These are phyloP conservation scores for Lichina pygmaea DNA, from an alignment of 495 filamentous ascomycete genomes.

Conservation along the genomic window DNA sequence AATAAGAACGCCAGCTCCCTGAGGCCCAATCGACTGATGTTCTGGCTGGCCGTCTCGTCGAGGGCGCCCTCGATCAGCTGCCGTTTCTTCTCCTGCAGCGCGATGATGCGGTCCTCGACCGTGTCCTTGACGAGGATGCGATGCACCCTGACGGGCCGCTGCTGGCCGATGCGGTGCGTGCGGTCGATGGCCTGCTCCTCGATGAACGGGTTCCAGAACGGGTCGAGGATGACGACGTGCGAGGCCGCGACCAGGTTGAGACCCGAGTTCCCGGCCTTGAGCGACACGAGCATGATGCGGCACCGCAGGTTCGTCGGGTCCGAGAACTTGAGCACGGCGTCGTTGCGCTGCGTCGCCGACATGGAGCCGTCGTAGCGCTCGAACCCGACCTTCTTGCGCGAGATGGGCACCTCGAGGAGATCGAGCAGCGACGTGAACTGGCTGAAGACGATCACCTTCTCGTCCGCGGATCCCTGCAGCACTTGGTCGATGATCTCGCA, in stretches of 20 bases:
- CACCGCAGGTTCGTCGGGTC: slow-evolving; percentile 22
- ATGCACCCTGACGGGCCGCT: slow-evolving; percentile 47
- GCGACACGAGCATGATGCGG: slow-evolving; percentile 62
- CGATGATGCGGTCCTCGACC: slow-evolving; percentile 74
- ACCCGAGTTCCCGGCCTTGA: slow-evolving; percentile 79
- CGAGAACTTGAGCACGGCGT: slow-evolving; percentile 46
- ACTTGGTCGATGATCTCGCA: slow-evolving; percentile 36
- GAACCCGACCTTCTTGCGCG: slow-evolving; percentile 31
- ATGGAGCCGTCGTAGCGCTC: slow-evolving; percentile 75
- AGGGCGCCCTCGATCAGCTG: slow-evolving; percentile 55
- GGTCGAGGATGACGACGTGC: slow-evolving; percentile 76
- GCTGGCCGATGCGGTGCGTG: slow-evolving; percentile 75
- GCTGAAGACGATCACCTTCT: slow-evolving; percentile 85
- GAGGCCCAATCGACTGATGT: slow-evolving; percentile 30
- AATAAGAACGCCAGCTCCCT: slow-evolving; percentile 49
- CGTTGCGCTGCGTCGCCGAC: slow-evolving; percentile 36
- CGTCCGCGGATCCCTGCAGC: slow-evolving; percentile 15
- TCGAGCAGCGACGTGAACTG: slow-evolving; percentile 83
- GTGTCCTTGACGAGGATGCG: slow-evolving; percentile 51
- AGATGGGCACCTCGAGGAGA: slow-evolving; percentile 70
- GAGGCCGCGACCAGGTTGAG: slow-evolving; percentile 72
- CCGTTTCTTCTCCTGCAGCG: slow-evolving; percentile 64
- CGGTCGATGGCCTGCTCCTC: slow-evolving; percentile 91
- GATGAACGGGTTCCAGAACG: slow-evolving; percentile 91
- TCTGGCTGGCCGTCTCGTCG: slow-evolving; percentile 46